Percentiles rank a stretch among this genome's conserved stretches.
phyloP scores from a whole-genome alignment of 176 grass and related monocot species.

The Oryza officinalis region DNA sequence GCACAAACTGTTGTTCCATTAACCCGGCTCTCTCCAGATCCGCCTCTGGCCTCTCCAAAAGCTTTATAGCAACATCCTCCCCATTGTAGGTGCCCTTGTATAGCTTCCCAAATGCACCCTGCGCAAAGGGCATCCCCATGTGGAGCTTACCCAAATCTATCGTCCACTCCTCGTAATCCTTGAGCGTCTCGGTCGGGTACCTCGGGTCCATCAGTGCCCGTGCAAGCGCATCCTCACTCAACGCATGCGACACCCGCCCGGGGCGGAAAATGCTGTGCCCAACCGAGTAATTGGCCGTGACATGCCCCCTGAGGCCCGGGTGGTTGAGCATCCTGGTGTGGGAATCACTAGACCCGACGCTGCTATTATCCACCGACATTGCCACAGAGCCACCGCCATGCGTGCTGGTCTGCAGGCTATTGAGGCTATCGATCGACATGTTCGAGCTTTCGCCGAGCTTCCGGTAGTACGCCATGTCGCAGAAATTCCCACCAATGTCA shows the following conservation, averaged over 20 bases:
- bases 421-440: slow-evolving; percentile 57
- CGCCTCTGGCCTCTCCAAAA: slow-evolving; percentile 57
- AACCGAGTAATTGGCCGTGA: slow-evolving; percentile 38
- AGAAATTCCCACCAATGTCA: slow-evolving; percentile 43
- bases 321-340: slow-evolving; percentile 52
- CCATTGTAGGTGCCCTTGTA: slow-evolving; percentile 61
- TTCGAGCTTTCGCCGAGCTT: slow-evolving; percentile 57
- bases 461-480: slow-evolving; percentile 55
- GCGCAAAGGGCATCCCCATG: slow-evolving; percentile 57
- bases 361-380: slow-evolving; percentile 49
- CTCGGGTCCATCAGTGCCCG: slow-evolving; percentile 49
- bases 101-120: slow-evolving; percentile 67
- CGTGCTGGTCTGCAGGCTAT: slow-evolving; percentile 49
- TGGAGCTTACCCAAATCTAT: slow-evolving; percentile 57
- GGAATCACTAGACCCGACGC: slow-evolving; percentile 51
- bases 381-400: slow-evolving; percentile 46
- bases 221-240: slow-evolving; percentile 56
- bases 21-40: slow-evolving; percentile 50
- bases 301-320: slow-evolving; percentile 35
- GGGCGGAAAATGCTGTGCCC: slow-evolving; percentile 48
- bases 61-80: slow-evolving; percentile 65
- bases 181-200: slow-evolving; percentile 42
- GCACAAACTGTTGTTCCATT: slow-evolving; percentile 68
- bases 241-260: slow-evolving; percentile 48
- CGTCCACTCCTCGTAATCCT: slow-evolving; percentile 60